These are phyloP conservation scores for Helicosporidium sp. DNA, from an alignment of 139 green algal genomes.

Conservation along the genomic window DNA sequence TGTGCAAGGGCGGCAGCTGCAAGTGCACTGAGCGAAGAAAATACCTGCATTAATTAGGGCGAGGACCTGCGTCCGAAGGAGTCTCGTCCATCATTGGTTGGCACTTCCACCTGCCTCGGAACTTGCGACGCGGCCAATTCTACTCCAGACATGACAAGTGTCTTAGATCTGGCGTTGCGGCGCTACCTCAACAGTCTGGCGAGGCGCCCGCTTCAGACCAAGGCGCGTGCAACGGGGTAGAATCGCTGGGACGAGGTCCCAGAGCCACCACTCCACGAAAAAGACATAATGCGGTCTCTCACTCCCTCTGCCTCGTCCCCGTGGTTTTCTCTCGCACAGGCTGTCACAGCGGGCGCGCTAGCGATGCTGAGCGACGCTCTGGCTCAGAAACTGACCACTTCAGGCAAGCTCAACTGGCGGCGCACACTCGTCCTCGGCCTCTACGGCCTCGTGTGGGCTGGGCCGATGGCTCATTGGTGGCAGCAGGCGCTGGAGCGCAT, in stretches of 20 bases:
- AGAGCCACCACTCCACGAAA: background rate
- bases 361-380: slow-evolving; percentile 5
- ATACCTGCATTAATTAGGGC: too few species aligned
- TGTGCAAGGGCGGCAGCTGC: background rate
- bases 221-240: slow-evolving; percentile 3
- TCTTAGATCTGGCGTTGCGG: slow-evolving; percentile 4
- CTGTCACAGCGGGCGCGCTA: slow-evolving; percentile 10
- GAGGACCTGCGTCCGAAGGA: too few species aligned
- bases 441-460: slow-evolving; percentile 10
- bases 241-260: too few species aligned
- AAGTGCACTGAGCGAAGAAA: background rate
- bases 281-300: background rate
- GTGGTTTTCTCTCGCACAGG: background rate
- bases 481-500: slow-evolving; percentile 10
- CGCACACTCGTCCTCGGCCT: slow-evolving; percentile 6
- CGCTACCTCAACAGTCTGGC: slow-evolving; percentile 11
- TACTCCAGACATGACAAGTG: background rate
- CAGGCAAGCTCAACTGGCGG: slow-evolving; percentile 6
- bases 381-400: slow-evolving; percentile 4
- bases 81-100: too few species aligned
- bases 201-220: slow-evolving; percentile 3
- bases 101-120: too few species aligned
- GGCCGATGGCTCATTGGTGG: slow-evolving; percentile 13
- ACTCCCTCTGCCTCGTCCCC: background rate
- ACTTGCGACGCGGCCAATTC: background rate